Conservation (phyloP, 1,139 yeast species). For the Blastobotrys persicus region DNA sequence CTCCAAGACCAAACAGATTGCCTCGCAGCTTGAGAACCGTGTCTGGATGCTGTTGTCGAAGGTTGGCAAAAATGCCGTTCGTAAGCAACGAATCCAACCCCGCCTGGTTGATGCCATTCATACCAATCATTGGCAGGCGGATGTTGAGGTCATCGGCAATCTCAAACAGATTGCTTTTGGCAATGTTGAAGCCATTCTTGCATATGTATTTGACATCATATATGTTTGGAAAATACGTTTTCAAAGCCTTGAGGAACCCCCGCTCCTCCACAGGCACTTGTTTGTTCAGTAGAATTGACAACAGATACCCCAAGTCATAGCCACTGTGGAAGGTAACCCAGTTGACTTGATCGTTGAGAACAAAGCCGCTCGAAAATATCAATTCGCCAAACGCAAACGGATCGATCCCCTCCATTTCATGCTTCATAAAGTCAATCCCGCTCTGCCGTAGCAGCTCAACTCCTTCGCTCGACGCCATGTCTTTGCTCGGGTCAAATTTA, state of each 20-base stretch:
- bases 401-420: slow-evolving; percentile 76
- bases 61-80: slow-evolving; percentile 50
- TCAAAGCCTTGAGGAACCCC: slow-evolving; percentile 72
- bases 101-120: slow-evolving; percentile 43
- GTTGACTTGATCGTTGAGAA: slow-evolving; percentile 66
- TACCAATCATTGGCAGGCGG: slow-evolving; percentile 30
- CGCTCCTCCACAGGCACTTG: slow-evolving; percentile 78
- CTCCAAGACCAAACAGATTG: slow-evolving; percentile 40
- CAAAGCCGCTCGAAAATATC: slow-evolving; percentile 80
- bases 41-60: slow-evolving; percentile 42
- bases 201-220: slow-evolving; percentile 84
- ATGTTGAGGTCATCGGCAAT: slow-evolving; percentile 51
- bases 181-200: slow-evolving; percentile 39
- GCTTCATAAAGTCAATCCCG: slow-evolving; percentile 78
- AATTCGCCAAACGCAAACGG: slow-evolving; percentile 79
- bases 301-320: slow-evolving; percentile 87
- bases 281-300: slow-evolving; percentile 72
- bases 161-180: slow-evolving; percentile 40
- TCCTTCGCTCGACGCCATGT: slow-evolving; percentile 81
- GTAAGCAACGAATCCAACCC: slow-evolving; percentile 54
- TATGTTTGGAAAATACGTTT: slow-evolving; percentile 73
- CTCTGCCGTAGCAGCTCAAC: slow-evolving; percentile 73
- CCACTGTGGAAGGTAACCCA: slow-evolving; percentile 94
- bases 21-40: slow-evolving; percentile 33
- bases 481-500: slow-evolving; percentile 63